These are phyloP conservation scores for Thecaphora frezii DNA, from an alignment of 1,284 basidiomycete genomes.

Conservation along the genomic window DNA sequence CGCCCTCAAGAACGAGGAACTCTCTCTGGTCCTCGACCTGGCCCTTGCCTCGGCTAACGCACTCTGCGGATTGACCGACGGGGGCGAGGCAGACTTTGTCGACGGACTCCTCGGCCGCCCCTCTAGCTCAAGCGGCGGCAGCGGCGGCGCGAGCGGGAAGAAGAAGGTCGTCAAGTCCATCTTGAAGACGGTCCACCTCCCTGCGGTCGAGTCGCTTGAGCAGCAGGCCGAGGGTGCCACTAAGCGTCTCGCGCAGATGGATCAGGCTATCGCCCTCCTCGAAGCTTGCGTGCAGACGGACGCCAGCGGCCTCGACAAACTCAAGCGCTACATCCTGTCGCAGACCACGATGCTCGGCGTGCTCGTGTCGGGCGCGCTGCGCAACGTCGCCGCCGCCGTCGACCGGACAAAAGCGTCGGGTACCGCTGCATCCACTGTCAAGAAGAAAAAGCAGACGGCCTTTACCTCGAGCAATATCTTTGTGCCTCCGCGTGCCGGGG, in stretches of 20 bases:
- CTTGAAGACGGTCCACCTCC: not conserved
- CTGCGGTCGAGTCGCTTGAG: constrained; percentile 16
- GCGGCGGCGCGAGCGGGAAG: constrained; percentile 12
- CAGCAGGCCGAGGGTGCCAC: constrained; percentile 21
- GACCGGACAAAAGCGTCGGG: constrained; percentile 1
- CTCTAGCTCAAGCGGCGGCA: not conserved
- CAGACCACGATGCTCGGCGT: constrained; percentile 40
- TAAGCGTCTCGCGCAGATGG: constrained; percentile 20
- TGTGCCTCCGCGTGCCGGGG: constrained; percentile 2
- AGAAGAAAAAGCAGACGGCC: constrained; percentile 11
- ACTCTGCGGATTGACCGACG: constrained; percentile 40
- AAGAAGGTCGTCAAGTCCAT: constrained; percentile 16
- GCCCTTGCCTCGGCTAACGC: constrained; percentile 38
- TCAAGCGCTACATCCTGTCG: constrained; percentile 30
- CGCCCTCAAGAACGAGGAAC: constrained; percentile 27
- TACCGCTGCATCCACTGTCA: constrained; percentile 2
- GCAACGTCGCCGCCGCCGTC: constrained; percentile 29
- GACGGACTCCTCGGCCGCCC: constrained; percentile 23
- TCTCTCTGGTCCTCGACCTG: constrained; percentile 26
- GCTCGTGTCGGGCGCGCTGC: constrained; percentile 26
- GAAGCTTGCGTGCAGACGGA: constrained; percentile 29
- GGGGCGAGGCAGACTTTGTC: constrained; percentile 31
- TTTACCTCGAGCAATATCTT: constrained; percentile 25
- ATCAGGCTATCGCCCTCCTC: constrained; percentile 22
- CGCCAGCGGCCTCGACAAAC: constrained; percentile 18